Evolutionary conservation across 306 rosid species (phyloP).

Genomic region (Psophocarpus tetragonolobus): DNA sequence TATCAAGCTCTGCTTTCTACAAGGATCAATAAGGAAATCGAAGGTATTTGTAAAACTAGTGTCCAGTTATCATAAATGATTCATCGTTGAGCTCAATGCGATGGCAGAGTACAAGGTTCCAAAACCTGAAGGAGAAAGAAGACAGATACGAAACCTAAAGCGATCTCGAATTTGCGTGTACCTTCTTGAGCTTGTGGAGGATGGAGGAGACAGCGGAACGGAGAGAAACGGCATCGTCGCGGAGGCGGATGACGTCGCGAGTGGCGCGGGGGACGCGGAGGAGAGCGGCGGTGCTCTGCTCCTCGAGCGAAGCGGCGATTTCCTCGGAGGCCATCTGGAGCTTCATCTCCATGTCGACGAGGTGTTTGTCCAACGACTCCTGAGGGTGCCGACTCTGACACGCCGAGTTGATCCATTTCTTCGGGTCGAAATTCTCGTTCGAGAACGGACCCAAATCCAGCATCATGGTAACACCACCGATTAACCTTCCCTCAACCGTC

Average conservation of each 20-base stretch:
- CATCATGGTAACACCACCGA: slow-evolving; percentile 53
- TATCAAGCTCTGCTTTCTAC: background rate
- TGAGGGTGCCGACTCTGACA: slow-evolving; percentile 86
- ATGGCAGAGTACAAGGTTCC: background rate
- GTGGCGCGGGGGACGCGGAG: slow-evolving; percentile 96
- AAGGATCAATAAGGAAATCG: slow-evolving; percentile 9
- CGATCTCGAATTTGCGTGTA: slow-evolving; percentile 19
- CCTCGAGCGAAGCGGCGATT: slow-evolving; percentile 92
- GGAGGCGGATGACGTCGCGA: slow-evolving; percentile 87
- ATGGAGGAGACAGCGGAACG: slow-evolving; percentile 84
- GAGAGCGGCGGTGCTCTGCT: slow-evolving; percentile 84
- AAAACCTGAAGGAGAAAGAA: background rate
- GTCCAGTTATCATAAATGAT: background rate
- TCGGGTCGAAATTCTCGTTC: slow-evolving; percentile 75
- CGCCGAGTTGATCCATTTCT: slow-evolving; percentile 95
- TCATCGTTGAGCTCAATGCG: background rate
- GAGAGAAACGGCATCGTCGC: slow-evolving; percentile 89
- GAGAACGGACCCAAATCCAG: slow-evolving; percentile 95
- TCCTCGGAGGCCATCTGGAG: slow-evolving; percentile 95
- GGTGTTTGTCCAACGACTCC: slow-evolving; percentile 80
- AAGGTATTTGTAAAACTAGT: background rate
- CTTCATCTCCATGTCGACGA: slow-evolving; percentile 89
- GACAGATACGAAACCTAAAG: background rate
- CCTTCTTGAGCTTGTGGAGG: slow-evolving; percentile 94
- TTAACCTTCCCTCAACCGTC: background rate